Percentiles rank a stretch among this genome's conserved stretches.
Evolutionary conservation across 2,329 filamentous ascomycete species (phyloP).

Genomic region (Ophiocordyceps polyrhachis-furcata): DNA sequence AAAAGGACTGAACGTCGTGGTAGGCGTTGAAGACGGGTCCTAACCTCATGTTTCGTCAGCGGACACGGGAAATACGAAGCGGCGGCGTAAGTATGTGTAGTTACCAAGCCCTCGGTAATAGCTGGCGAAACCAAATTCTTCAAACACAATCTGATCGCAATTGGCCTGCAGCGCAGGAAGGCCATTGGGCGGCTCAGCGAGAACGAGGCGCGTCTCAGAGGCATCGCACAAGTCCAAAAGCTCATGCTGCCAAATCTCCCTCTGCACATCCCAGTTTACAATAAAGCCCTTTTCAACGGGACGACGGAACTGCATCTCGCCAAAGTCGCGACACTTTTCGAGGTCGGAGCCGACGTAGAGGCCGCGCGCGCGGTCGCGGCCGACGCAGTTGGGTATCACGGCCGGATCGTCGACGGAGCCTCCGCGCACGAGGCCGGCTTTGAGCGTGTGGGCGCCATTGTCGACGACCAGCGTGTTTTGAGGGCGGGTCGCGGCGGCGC

Average conservation of each 20-base stretch:
- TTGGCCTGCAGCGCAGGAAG: constrained; percentile 68
- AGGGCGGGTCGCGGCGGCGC: constrained; percentile 31
- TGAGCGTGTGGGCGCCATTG: constrained; percentile 82
- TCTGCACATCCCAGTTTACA: constrained; percentile 92
- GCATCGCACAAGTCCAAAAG: constrained; percentile 69
- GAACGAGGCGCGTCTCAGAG: constrained; percentile 60
- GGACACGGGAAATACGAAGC: background rate
- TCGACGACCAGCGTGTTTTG: constrained; percentile 68
- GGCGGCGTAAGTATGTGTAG: constrained; percentile 2
- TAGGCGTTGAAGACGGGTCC: constrained; percentile 65
- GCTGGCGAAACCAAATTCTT: constrained; percentile 83
- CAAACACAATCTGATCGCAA: constrained; percentile 92
- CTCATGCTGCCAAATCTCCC: constrained; percentile 85
- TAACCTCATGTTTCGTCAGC: constrained; percentile 12
- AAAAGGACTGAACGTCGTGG: constrained; percentile 53
- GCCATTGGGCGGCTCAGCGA: constrained; percentile 74
- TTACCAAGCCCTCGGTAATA: constrained; percentile 60
- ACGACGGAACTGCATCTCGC: constrained; percentile 68
- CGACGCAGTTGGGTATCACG: constrained; percentile 75
- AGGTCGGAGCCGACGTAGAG: constrained; percentile 68
- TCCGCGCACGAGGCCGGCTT: constrained; percentile 57
- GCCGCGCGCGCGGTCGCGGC: constrained; percentile 60
- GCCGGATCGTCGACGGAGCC: constrained; percentile 35
- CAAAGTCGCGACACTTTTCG: constrained; percentile 66
- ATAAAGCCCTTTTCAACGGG: constrained; percentile 90